These are phyloP conservation scores for Metschnikowia gruessii DNA, from an alignment of 805 yeast species.

Conservation along the genomic window DNA sequence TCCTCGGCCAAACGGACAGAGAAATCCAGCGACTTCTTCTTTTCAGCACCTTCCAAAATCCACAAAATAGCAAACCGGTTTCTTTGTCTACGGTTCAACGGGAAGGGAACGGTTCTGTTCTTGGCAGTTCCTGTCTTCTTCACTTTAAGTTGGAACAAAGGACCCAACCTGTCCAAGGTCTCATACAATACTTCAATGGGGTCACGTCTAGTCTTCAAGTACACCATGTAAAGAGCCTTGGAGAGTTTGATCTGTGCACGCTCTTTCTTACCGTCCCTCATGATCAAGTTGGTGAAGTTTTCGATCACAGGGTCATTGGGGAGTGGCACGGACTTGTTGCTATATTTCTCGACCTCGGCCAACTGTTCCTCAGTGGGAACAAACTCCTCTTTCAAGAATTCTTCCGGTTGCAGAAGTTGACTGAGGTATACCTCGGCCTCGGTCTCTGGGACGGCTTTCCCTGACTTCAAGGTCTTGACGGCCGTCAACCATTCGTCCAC, in stretches of 20 bases:
- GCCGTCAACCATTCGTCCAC: conserved; percentile 49
- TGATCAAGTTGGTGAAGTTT: conserved; percentile 78
- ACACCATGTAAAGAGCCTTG: conserved; percentile 77
- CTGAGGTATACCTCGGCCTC: conserved; percentile 38
- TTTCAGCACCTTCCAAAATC: conserved; percentile 82
- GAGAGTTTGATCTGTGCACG: conserved; percentile 70
- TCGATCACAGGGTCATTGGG: conserved; percentile 68
- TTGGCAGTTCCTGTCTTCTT: conserved; percentile 85
- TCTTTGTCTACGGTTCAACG: conserved; percentile 79
- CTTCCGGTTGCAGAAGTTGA: conserved; percentile 39
- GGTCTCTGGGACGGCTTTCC: conserved; percentile 32
- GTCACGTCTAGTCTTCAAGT: conserved; percentile 67
- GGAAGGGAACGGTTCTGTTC: conserved; percentile 74
- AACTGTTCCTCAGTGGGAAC: conserved; percentile 66
- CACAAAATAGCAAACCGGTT: conserved; percentile 83
- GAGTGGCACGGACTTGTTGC: conserved; percentile 55
- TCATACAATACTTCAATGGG: conserved; percentile 75
- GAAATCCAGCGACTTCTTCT: conserved; percentile 75
- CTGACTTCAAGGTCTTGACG: conserved; percentile 37
- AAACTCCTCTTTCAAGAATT: conserved; percentile 36
- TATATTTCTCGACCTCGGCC: conserved; percentile 50
- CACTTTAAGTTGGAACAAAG: conserved; percentile 74
- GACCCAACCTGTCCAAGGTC: conserved; percentile 78
- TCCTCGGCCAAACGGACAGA: conserved; percentile 92
- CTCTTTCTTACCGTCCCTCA: conserved; percentile 89